Percentiles rank a stretch among this genome's conserved stretches.
Evolutionary conservation across 148 eudicot genomes (phyloP).

Genomic region (Rhododendron ferrugineum): DNA sequence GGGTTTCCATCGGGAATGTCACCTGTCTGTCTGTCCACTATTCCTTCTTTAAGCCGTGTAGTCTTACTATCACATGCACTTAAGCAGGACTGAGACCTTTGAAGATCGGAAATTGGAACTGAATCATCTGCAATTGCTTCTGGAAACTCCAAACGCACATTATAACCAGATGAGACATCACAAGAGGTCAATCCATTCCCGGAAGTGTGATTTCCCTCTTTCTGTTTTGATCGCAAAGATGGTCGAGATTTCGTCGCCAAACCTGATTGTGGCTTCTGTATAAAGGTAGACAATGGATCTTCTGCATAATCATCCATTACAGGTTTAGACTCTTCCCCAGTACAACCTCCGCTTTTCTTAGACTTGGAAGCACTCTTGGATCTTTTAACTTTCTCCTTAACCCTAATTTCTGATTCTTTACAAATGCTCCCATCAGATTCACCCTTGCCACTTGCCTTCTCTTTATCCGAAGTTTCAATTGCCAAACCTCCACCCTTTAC

Average conservation of each 20-base stretch:
- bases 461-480: slow-evolving; percentile 10
- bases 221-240: slow-evolving; percentile 30
- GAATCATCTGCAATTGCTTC: slow-evolving; percentile 22
- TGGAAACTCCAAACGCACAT: slow-evolving; percentile 5
- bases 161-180: slow-evolving; percentile 12
- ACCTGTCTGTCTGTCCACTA: slow-evolving; percentile 14
- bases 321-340: slow-evolving; percentile 14
- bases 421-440: slow-evolving; percentile 10
- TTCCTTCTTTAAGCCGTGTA: slow-evolving; percentile 15
- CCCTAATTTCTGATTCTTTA: slow-evolving; percentile 18
- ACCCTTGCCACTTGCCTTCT: slow-evolving; percentile 15
- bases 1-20: neutral
- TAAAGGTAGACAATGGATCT: slow-evolving; percentile 62
- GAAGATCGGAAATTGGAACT: slow-evolving; percentile 15
- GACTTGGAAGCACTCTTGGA: slow-evolving; percentile 24
- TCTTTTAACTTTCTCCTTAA: slow-evolving; percentile 25
- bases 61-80: slow-evolving; percentile 32
- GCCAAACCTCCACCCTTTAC: slow-evolving; percentile 21
- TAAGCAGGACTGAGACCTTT: slow-evolving; percentile 20
- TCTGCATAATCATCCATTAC: slow-evolving; percentile 35
- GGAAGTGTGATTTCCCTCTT: slow-evolving; percentile 20
- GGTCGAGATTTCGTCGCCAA: slow-evolving; percentile 35
- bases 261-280: slow-evolving; percentile 61
- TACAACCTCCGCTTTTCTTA: slow-evolving; percentile 14
- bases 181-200: slow-evolving; percentile 10